phyloP scores from a whole-genome alignment of 2,329 filamentous ascomycete genomes.

The Colletotrichum euphorbiae region DNA sequence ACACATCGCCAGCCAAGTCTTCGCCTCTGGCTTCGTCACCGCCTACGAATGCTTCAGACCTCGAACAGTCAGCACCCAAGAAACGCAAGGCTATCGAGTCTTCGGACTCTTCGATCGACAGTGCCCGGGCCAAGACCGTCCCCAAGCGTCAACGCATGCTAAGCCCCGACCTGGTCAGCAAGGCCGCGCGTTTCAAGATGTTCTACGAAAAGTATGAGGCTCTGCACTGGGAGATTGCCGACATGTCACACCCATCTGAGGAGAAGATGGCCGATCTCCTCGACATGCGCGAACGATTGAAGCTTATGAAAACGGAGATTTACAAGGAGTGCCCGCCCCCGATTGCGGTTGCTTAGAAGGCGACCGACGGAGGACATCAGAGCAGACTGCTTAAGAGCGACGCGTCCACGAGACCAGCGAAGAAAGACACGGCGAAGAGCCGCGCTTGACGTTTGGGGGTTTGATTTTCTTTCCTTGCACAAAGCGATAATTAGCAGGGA shows the following conservation, averaged over 20 bases:
- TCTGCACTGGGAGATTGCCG: constrained; percentile 66
- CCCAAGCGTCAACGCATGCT: constrained; percentile 54
- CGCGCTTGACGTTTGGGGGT: constrained; percentile 5
- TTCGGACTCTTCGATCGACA: constrained; percentile 36
- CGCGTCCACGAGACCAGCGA: constrained; percentile 19
- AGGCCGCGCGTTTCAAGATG: constrained; percentile 66
- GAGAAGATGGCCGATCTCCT: constrained; percentile 63
- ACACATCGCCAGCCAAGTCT: constrained; percentile 71
- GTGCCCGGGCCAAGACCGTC: constrained; percentile 39
- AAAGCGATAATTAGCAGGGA: constrained; percentile 35
- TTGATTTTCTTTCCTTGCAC: constrained; percentile 26
- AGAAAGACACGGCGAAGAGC: constrained; percentile 9
- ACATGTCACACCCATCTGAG: constrained; percentile 61
- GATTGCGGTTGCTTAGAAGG: constrained; percentile 39
- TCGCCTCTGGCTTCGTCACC: constrained; percentile 74
- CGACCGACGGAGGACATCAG: background rate
- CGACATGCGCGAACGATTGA: constrained; percentile 66
- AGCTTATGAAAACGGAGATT: constrained; percentile 70
- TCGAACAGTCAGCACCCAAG: constrained; percentile 60
- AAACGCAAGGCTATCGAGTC: constrained; percentile 56
- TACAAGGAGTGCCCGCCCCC: constrained; percentile 57
- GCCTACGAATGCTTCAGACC: constrained; percentile 73
- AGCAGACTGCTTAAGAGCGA: constrained; percentile 3
- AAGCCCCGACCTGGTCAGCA: constrained; percentile 61
- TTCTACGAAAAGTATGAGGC: constrained; percentile 68